These are phyloP conservation scores for Eustoma russellianum DNA, from an alignment of 257 asterid species.

Conservation along the genomic window DNA sequence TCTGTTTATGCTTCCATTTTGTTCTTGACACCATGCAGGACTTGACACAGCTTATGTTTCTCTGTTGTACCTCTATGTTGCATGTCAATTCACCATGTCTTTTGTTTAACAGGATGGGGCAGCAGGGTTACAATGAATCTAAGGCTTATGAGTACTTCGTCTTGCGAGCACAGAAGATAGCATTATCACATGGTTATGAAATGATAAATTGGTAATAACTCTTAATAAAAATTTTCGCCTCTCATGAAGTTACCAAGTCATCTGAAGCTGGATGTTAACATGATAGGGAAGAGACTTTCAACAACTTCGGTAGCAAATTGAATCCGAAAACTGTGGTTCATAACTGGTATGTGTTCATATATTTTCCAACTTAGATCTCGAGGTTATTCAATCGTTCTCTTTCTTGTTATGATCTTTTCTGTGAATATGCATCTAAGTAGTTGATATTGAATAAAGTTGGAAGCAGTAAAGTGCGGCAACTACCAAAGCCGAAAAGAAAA, in stretches of 20 bases:
- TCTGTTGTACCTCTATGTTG: no score
- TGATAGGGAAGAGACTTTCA: constrained; percentile 93
- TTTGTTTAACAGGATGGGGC: constrained; percentile 40
- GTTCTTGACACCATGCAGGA: no score
- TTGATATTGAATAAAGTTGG: no score
- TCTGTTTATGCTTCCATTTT: no score
- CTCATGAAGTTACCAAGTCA: neutral
- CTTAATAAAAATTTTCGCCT: neutral
- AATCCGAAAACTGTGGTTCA: constrained; percentile 75
- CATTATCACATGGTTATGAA: constrained; percentile 83
- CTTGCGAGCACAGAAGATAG: constrained; percentile 74
- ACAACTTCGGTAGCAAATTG: constrained; percentile 78
- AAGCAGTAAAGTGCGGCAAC: no score
- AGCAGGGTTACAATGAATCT: constrained; percentile 28
- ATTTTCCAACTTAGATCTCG: no score
- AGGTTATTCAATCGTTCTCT: no score
- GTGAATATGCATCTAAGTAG: no score
- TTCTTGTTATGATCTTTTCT: no score
- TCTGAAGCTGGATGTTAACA: constrained; percentile 5
- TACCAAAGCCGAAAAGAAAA: no score
- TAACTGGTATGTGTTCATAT: constrained; percentile 50
- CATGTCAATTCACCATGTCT: no score
- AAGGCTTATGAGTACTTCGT: constrained; percentile 74
- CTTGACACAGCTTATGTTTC: no score
- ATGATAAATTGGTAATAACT: constrained; percentile 73